Evolutionary conservation across 768 basidiomycete species (phyloP).

Genomic region (Lactarius hengduanensis): DNA sequence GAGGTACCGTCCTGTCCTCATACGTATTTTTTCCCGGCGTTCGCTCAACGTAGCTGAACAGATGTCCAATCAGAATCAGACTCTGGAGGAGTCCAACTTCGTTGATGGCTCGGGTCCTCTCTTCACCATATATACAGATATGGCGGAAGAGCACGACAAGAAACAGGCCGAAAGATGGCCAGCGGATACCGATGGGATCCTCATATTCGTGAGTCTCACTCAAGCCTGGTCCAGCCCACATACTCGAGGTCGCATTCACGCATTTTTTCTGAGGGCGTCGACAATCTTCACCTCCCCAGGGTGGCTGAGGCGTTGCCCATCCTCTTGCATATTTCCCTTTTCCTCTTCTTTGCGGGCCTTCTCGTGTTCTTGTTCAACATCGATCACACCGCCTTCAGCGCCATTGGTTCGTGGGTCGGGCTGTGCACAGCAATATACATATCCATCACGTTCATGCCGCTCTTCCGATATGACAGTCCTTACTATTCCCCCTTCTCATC

Average conservation of each 20-base stretch:
- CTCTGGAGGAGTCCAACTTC: not conserved
- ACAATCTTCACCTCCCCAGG: not conserved
- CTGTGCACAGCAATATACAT: not conserved
- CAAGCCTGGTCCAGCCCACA: not conserved
- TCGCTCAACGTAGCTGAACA: too few relatives aligned
- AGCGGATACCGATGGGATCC: not conserved
- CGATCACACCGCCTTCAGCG: slow-evolving; percentile 1
- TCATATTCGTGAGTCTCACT: not conserved
- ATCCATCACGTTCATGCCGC: slow-evolving; percentile 3
- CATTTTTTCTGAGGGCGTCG: not conserved
- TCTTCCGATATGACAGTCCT: not conserved
- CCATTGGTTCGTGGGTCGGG: not conserved
- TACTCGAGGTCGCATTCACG: not conserved
- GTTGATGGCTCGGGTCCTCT: not conserved
- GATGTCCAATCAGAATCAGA: too few relatives aligned
- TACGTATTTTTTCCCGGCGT: too few relatives aligned
- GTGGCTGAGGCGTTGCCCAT: slow-evolving; percentile 1
- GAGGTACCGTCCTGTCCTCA: too few relatives aligned
- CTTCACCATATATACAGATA: not conserved
- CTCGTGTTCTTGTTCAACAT: slow-evolving; percentile 5
- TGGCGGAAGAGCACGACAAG: not conserved
- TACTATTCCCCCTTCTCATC: not conserved
- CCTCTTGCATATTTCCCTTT: not conserved
- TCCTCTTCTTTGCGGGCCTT: slow-evolving; percentile 11
- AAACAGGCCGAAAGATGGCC: slow-evolving; percentile 3